Evolutionary conservation across 1,284 basidiomycete species (phyloP), one percentile per base, ranked within the genome.

Genomic region (Coriolopsis trogii): DNA sequence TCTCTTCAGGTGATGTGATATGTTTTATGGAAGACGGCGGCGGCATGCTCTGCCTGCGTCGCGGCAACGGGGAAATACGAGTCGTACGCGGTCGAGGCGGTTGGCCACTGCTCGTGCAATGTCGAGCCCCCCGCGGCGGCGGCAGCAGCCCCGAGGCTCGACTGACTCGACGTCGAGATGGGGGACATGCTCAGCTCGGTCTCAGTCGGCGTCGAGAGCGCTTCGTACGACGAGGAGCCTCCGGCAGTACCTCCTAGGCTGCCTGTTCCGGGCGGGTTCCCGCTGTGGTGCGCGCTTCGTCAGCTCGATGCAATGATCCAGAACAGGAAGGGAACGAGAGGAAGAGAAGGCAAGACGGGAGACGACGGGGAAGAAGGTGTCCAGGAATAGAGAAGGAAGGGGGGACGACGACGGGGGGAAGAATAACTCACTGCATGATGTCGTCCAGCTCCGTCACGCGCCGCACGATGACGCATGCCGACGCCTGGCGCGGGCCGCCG

Each of bases 341-440:
- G 47, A 43, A 49, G 53, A 51, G 48, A 62, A 54, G 48, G n/a
- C n/a, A n/a, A n/a, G n/a, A n/a, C n/a, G n/a, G n/a, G n/a, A n/a
- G n/a, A n/a, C n/a, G n/a, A n/a, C n/a, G n/a, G n/a, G n/a, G n/a
- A n/a, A n/a, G n/a, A n/a, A n/a, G n/a, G n/a, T n/a, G n/a, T n/a
- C n/a, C n/a, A n/a, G n/a, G n/a, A n/a, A n/a, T n/a, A n/a, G n/a
- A n/a, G n/a, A n/a, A n/a, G n/a, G n/a, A n/a, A n/a, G n/a, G n/a
- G n/a, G n/a, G n/a, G n/a, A n/a, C n/a, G n/a, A n/a, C n/a, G n/a
- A n/a, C n/a, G n/a, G n/a, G n/a, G n/a, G n/a, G n/a, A n/a, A n/a
- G n/a, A n/a, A n/a, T 18, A 30, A 79, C 87, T 65, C 69, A 90
- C 87, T 85, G 83, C 70, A 90, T 76, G 30, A 87, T 66, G 62